Base-by-base conservation (phyloP, 495 filamentous ascomycete genomes). In the Aspergillus baeticus region DNA sequence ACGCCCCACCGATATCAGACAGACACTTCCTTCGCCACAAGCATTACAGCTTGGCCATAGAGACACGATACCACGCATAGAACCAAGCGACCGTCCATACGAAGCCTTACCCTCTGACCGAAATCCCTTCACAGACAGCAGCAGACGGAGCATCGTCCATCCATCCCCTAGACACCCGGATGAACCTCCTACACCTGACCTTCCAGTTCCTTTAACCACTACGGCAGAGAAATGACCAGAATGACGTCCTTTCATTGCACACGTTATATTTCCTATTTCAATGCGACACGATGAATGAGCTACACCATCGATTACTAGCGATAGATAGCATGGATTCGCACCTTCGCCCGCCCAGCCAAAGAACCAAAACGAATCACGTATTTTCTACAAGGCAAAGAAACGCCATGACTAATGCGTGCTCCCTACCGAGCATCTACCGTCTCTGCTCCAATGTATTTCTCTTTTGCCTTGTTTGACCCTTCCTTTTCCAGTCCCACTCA, bases 21-120 rank as follows among this genome's bases (percentile, higher is more conserved):
- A 72, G 8, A 67, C 69, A 10, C 43, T 74, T 14, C 71, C 73
- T 34, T 68, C 69, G 3, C 69, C 71, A 8, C 69, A 65, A 35
- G 53, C 64, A 1, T 49, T 75, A 13, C 69, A 75, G 45, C 49
- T 71, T 10, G 69, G 70, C 3, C 70, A 68, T 4, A 62, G 63
- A 34, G 67, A 71, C 15, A 45, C 59, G 0, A 65, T 75, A 15
- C 54, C 64, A 20, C 60, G 71, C 21, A 57, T 68, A 18, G 63
- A 61, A 31, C 11, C 60, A 17, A 54, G 49, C 31, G 58, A 66
- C 13, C 57, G 52, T 39, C 41, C 56, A 15, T 63, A 53, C 33
- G 59, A 63, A 18, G 42, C 61, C 39, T 54, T 63, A 15, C 49
- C 59, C 5, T 48, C 64, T 17, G 72, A 74, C 13, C 63, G 69